A percentile compares a stretch with the other conserved stretches of the same genome.
phyloP scores from a whole-genome alignment of 768 basidiomycete genomes.

The Trametes gibbosa region DNA sequence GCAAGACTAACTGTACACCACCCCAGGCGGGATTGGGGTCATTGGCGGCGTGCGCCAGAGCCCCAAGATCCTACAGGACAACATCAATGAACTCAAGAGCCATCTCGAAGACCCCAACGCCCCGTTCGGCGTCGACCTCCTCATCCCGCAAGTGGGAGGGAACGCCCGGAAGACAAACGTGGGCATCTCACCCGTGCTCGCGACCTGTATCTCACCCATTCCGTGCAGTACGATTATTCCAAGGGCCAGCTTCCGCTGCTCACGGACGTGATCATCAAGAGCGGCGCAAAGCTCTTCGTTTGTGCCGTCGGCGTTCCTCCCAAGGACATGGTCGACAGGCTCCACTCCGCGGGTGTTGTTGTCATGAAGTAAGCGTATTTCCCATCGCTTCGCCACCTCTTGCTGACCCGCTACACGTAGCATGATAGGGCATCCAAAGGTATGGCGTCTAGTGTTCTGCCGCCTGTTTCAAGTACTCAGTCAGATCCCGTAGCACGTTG shows the following conservation, averaged over 20 bases:
- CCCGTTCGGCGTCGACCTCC: constrained; percentile 79
- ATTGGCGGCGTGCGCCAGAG: constrained; percentile 80
- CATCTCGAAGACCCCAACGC: constrained; percentile 72
- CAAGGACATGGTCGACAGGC: constrained; percentile 74
- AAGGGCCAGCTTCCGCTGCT: constrained; percentile 74
- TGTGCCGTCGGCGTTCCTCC: constrained; percentile 85
- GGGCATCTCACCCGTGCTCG: constrained; percentile 10
- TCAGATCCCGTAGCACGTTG: constrained; percentile 50
- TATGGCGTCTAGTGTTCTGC: constrained; percentile 23
- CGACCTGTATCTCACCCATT: neutral
- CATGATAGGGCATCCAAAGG: constrained; percentile 87
- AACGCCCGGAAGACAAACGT: constrained; percentile 82
- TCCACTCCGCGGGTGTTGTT: constrained; percentile 74
- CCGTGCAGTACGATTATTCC: constrained; percentile 64
- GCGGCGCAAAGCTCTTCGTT: constrained; percentile 74
- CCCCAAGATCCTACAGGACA: constrained; percentile 64
- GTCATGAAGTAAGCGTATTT: constrained; percentile 74
- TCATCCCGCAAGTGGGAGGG: constrained; percentile 81
- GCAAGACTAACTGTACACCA: neutral
- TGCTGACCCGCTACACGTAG: constrained; percentile 32
- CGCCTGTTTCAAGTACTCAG: constrained; percentile 3
- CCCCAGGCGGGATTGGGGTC: constrained; percentile 74
- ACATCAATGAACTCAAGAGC: constrained; percentile 71
- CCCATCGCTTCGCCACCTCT: neutral
- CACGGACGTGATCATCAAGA: constrained; percentile 73